Percentiles rank a stretch among this genome's conserved stretches.
phyloP scores from a whole-genome alignment of 2,329 filamentous ascomycete species.

The Colletotrichum caudatum region DNA sequence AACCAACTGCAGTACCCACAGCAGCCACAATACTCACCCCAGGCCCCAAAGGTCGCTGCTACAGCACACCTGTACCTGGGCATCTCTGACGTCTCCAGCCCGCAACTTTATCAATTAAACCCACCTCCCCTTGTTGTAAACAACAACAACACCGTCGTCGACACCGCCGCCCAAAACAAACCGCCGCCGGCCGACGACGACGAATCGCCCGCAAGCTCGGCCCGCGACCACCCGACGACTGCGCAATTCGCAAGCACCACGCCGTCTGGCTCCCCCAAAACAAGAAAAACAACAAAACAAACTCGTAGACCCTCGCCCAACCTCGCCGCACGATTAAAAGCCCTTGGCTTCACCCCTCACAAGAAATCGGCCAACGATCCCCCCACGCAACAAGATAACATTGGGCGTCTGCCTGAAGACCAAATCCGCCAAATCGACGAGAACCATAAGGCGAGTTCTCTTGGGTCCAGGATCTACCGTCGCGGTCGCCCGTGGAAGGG shows the following conservation, averaged over 20 bases:
- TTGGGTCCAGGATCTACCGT: constrained; percentile 66
- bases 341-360: constrained; percentile 68
- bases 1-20: constrained; percentile 31
- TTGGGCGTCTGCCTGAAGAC: constrained; percentile 78
- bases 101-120: constrained; percentile 54
- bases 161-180: constrained; percentile 43
- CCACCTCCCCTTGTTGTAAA: constrained; percentile 36
- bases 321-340: constrained; percentile 73
- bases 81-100: constrained; percentile 56
- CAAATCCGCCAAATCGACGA: constrained; percentile 78
- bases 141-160: constrained; percentile 45
- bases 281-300: constrained; percentile 47
- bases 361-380: constrained; percentile 51
- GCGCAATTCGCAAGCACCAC: constrained; percentile 29
- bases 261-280: constrained; percentile 46
- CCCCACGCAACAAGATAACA: constrained; percentile 55
- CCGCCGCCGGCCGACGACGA: constrained; percentile 24
- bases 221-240: constrained; percentile 9
- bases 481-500: constrained; percentile 80
- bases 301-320: constrained; percentile 73
- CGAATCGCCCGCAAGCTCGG: constrained; percentile 9
- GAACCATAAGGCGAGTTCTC: constrained; percentile 70
- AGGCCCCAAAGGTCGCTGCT: constrained; percentile 20
- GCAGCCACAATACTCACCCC: constrained; percentile 18
- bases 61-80: constrained; percentile 47